Conservation (phyloP, 2,329 filamentous ascomycete genomes). For the Aspergillus quadricinctus region DNA sequence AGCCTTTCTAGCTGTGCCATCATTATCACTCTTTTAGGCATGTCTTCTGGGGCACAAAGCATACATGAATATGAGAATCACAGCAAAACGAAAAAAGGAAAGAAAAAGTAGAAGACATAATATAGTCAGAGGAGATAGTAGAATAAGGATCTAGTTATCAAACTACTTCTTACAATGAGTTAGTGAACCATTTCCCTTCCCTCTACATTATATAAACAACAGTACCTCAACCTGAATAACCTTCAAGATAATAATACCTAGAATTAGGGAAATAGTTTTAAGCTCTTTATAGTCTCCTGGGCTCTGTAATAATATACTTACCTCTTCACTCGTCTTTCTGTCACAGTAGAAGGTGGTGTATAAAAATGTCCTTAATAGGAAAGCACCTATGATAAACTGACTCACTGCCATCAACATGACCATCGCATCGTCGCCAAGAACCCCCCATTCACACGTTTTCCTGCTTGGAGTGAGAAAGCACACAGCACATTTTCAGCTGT, state of each 20-base stretch:
- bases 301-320: too few relatives aligned
- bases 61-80: neutral
- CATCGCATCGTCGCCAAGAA: neutral
- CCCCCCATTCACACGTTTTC: neutral
- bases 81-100: neutral
- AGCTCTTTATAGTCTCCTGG: too few relatives aligned
- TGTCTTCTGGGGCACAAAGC: neutral
- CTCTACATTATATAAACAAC: too few relatives aligned
- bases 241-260: too few relatives aligned
- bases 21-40: too few relatives aligned
- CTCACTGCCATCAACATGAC: neutral
- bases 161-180: too few relatives aligned
- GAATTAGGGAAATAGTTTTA: too few relatives aligned
- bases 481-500: neutral
- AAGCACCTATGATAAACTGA: neutral
- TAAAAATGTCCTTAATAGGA: neutral
- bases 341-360: neutral
- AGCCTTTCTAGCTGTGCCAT: too few relatives aligned
- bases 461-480: neutral
- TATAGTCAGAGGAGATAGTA: neutral
- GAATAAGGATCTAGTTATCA: neutral
- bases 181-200: too few relatives aligned
- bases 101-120: neutral
- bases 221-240: neutral
- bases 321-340: neutral